These are phyloP conservation scores for Hymenoscyphus fraxineus DNA, from an alignment of 2,329 filamentous ascomycete genomes.

Conservation along the genomic window DNA sequence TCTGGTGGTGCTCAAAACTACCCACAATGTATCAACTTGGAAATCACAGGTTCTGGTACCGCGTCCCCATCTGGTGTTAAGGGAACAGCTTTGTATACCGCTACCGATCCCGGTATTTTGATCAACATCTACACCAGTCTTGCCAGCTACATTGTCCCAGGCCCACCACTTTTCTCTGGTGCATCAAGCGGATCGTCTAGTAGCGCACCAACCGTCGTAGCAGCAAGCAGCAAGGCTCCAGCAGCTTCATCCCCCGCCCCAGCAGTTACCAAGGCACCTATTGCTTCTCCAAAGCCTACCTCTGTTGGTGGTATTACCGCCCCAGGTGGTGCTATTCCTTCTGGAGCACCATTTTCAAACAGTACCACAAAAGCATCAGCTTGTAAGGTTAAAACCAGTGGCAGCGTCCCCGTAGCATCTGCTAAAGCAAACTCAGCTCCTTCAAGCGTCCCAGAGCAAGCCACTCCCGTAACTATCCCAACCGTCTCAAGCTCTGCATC, in stretches of 20 bases:
- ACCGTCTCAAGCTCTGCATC: not conserved
- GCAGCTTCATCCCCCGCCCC: constrained; percentile 1
- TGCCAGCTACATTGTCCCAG: constrained; percentile 35
- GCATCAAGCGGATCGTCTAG: not conserved
- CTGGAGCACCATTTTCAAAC: constrained; percentile 13
- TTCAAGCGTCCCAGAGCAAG: not conserved
- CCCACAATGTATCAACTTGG: constrained; percentile 49
- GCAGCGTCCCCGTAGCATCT: not conserved
- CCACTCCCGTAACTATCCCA: constrained; percentile 15
- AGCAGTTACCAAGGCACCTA: constrained; percentile 8
- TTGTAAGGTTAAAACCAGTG: constrained; percentile 19
- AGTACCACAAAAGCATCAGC: constrained; percentile 19
- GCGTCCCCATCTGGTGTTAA: constrained; percentile 36
- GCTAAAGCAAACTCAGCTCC: not conserved
- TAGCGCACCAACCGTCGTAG: not conserved
- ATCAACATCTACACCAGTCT: constrained; percentile 38
- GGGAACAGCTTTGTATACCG: constrained; percentile 40
- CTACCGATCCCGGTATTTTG: constrained; percentile 41
- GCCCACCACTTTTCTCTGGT: constrained; percentile 34
- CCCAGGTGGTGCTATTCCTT: constrained; percentile 12
- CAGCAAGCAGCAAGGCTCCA: not conserved
- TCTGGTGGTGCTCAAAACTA: constrained; percentile 47
- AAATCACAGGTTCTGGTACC: constrained; percentile 43
- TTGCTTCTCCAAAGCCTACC: constrained; percentile 13
- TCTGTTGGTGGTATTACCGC: constrained; percentile 3